Evolutionary conservation across 73 alveolate genomes (phyloP).

Genomic region (Stentor roeselii): DNA sequence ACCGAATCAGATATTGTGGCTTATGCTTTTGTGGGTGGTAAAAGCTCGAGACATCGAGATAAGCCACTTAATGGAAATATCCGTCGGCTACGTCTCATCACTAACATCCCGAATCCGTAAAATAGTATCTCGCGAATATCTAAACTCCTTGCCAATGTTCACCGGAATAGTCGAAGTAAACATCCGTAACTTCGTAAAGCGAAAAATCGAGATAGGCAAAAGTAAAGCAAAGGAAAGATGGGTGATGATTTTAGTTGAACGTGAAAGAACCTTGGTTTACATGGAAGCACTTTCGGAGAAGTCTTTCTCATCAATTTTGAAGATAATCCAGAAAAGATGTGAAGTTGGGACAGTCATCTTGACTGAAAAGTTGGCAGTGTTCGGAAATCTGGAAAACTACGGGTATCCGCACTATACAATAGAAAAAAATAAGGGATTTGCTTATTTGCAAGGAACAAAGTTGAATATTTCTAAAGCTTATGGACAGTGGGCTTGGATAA

Average conservation of each 20-base stretch:
- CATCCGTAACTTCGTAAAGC: constrained; percentile 2
- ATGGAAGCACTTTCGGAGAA: neutral
- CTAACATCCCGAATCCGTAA: neutral
- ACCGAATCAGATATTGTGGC: neutral
- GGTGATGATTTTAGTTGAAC: constrained; percentile 25
- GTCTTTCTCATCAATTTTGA: neutral
- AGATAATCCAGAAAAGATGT: constrained; percentile 18
- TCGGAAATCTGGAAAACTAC: constrained; percentile 17
- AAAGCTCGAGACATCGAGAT: neutral
- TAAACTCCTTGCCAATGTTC: constrained; percentile 5
- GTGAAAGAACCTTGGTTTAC: neutral
- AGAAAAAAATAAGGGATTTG: neutral
- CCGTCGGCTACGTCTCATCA: neutral
- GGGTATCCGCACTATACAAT: constrained; percentile 26
- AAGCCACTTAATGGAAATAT: neutral
- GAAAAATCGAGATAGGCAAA: constrained; percentile 29
- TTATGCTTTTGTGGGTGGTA: constrained; percentile 8
- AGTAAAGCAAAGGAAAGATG: constrained; percentile 10
- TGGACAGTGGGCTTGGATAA: constrained; percentile 11
- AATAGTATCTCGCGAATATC: neutral
- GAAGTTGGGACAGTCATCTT: constrained; percentile 29
- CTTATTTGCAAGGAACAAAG: neutral
- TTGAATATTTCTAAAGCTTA: neutral
- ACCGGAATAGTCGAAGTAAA: constrained; percentile 26
- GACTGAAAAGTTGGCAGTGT: neutral